phyloP scores from a whole-genome alignment of 208 protist genomes.

The Cochliopodium minus region DNA sequence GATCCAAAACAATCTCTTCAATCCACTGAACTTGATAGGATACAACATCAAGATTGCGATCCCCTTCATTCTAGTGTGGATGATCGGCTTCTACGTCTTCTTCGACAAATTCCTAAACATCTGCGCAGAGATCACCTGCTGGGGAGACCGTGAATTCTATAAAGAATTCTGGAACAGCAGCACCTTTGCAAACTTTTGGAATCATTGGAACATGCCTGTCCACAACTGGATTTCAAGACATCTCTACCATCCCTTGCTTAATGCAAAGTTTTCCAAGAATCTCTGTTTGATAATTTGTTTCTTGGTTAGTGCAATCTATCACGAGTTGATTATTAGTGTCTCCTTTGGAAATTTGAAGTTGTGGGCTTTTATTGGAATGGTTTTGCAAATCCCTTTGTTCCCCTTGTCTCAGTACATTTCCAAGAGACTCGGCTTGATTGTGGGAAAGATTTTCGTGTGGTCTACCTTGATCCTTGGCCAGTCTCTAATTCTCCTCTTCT shows the following conservation, averaged over 20 bases:
- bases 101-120: conserved; percentile 21
- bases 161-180: conserved; percentile 21
- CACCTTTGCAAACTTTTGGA: conserved; percentile 16
- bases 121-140: conserved; percentile 11
- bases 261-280: not conserved
- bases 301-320: not conserved
- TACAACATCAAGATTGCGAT: not conserved
- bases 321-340: conserved; percentile 2
- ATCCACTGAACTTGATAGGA: no score
- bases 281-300: conserved; percentile 3
- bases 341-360: not conserved
- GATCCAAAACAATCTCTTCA: no score
- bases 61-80: conserved; percentile 8
- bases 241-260: not conserved
- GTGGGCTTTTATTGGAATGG: conserved; percentile 8
- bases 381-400: conserved; percentile 1
- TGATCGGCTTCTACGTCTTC: conserved; percentile 10
- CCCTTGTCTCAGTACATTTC: not conserved
- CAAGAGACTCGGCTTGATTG: not conserved
- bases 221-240: not conserved
- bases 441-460: conserved; percentile 3
- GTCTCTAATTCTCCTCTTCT: no score
- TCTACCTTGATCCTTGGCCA: conserved; percentile 1
- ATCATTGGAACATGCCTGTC: conserved; percentile 10
- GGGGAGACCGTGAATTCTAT: conserved; percentile 23